A percentile compares a stretch with the other conserved stretches of the same genome.
Evolutionary conservation across 768 basidiomycete genomes (phyloP).

Genomic region (Cyclocybe aegerita): DNA sequence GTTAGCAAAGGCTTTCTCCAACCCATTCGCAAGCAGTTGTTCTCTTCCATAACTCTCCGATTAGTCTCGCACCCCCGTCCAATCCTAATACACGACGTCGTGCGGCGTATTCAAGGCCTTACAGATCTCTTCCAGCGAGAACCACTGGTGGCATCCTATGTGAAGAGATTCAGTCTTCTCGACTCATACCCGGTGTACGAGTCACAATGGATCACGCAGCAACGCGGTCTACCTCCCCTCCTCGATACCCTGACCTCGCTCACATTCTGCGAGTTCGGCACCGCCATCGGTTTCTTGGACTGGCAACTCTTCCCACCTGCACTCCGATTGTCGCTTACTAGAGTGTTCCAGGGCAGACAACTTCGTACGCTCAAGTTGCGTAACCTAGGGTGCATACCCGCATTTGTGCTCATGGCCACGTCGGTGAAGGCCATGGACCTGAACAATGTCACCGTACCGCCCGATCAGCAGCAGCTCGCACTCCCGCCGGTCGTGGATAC

Average conservation of each 20-base stretch:
- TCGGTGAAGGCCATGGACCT: slow-evolving; percentile 10
- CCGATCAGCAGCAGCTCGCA: background rate
- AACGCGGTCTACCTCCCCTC: slow-evolving; percentile 9
- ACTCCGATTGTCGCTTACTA: slow-evolving; percentile 8
- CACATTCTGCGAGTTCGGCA: slow-evolving; percentile 12
- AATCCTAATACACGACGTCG: slow-evolving; percentile 15
- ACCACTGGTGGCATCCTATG: slow-evolving; percentile 5
- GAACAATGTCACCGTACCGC: slow-evolving; percentile 9
- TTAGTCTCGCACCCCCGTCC: slow-evolving; percentile 11
- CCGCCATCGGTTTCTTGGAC: slow-evolving; percentile 17
- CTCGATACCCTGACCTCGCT: slow-evolving; percentile 8
- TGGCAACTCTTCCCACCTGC: slow-evolving; percentile 9
- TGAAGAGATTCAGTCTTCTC: slow-evolving; percentile 13
- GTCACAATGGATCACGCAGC: slow-evolving; percentile 19
- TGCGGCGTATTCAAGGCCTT: slow-evolving; percentile 16
- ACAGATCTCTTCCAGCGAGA: slow-evolving; percentile 11
- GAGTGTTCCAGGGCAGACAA: slow-evolving; percentile 6
- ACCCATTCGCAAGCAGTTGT: slow-evolving; percentile 10
- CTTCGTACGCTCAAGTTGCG: slow-evolving; percentile 11
- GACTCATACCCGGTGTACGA: slow-evolving; percentile 20
- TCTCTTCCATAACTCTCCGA: slow-evolving; percentile 11
- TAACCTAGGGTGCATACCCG: slow-evolving; percentile 16
- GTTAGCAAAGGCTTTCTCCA: slow-evolving; percentile 8
- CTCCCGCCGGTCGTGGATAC: background rate
- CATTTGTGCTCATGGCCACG: slow-evolving; percentile 1